Evolutionary conservation across 2,329 filamentous ascomycete genomes (phyloP).

Genomic region (Botryosphaeria dothidea): DNA sequence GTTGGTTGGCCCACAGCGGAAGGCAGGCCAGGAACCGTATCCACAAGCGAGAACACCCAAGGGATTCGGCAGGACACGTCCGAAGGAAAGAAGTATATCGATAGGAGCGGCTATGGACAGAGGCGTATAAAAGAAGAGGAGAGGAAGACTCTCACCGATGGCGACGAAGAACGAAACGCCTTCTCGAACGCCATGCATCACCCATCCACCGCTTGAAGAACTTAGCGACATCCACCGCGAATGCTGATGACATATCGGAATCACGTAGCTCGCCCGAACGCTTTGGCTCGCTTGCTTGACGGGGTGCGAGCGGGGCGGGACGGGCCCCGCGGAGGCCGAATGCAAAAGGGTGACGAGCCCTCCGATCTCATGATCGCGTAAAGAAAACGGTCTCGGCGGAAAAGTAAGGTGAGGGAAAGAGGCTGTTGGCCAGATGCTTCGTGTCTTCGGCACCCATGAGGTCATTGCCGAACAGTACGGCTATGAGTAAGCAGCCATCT

Average conservation of each 20-base stretch:
- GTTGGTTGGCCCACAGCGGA: no score
- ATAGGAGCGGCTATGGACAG: no score
- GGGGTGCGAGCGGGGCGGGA: not conserved
- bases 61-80: no score
- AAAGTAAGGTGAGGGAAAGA: not conserved
- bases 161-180: no score
- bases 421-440: not conserved
- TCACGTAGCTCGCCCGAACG: not conserved
- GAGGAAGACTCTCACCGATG: not conserved
- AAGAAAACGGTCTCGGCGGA: not conserved
- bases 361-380: not conserved
- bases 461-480: not conserved
- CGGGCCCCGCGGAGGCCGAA: conserved; percentile 5
- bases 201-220: not conserved
- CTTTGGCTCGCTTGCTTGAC: not conserved
- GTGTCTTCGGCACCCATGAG: not conserved
- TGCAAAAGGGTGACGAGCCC: not conserved
- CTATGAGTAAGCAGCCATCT: not conserved
- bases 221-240: not conserved
- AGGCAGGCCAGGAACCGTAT: no score
- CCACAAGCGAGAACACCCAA: no score
- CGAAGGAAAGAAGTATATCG: no score
- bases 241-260: conserved; percentile 2
- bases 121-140: no score
- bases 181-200: not conserved